Conservation (phyloP, 2,329 filamentous ascomycete genomes). For the Polytolypa hystricis region DNA sequence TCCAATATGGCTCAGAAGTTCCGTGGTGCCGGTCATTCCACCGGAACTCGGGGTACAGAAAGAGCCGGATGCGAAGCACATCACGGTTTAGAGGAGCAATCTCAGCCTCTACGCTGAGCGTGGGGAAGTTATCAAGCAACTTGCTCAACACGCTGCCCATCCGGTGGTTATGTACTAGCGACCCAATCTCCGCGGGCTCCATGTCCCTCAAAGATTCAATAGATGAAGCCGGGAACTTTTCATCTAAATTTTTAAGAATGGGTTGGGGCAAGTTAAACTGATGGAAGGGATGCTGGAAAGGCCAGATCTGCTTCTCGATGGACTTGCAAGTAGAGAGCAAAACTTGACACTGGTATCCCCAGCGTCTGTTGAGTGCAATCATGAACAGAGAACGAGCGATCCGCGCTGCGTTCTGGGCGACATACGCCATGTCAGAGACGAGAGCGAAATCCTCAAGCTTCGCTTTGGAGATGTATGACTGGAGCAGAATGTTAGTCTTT, state of each 20-base stretch:
- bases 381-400: slow-evolving; percentile 94
- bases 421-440: slow-evolving; percentile 83
- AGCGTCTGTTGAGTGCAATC: slow-evolving; percentile 88
- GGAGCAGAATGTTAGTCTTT: slow-evolving; percentile 91
- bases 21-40: slow-evolving; percentile 96
- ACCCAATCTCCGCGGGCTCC: slow-evolving; percentile 82
- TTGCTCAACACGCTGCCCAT: slow-evolving; percentile 75
- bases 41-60: slow-evolving; percentile 74
- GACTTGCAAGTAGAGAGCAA: slow-evolving; percentile 88
- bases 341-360: slow-evolving; percentile 91
- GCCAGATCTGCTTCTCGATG: slow-evolving; percentile 92
- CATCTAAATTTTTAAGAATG: slow-evolving; percentile 71
- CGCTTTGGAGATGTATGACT: slow-evolving; percentile 82
- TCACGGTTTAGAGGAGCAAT: slow-evolving; percentile 93
- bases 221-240: slow-evolving; percentile 60
- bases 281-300: slow-evolving; percentile 85
- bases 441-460: slow-evolving; percentile 89
- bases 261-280: slow-evolving; percentile 86
- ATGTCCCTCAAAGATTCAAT: slow-evolving; percentile 85
- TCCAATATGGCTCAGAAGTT: slow-evolving; percentile 90
- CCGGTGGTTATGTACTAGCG: slow-evolving; percentile 77
- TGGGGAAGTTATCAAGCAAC: slow-evolving; percentile 83
- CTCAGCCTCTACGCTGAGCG: slow-evolving; percentile 78
- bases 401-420: slow-evolving; percentile 87
- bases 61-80: slow-evolving; percentile 81